phyloP scores from a whole-genome alignment of 169 alveolate genomes.

The Theileria parva region DNA sequence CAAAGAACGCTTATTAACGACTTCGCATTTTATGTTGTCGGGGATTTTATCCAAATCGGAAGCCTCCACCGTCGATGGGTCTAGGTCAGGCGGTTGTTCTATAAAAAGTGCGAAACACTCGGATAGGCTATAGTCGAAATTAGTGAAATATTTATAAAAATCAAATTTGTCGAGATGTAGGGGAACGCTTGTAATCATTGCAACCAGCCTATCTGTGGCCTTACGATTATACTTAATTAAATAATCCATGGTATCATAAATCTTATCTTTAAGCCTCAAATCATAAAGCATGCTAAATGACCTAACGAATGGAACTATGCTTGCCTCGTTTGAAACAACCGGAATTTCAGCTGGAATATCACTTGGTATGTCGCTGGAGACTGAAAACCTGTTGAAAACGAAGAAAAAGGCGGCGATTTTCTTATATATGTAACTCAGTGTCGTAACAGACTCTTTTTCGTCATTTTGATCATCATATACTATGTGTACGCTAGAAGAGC shows the following conservation, averaged over 20 bases:
- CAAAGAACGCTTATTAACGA: conserved; percentile 38
- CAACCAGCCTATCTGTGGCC: conserved; percentile 54
- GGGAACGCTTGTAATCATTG: conserved; percentile 53
- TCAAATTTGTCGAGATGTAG: conserved; percentile 16
- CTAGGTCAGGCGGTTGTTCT: conserved; percentile 20
- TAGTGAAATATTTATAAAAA: conserved; percentile 23
- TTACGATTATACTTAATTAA: conserved; percentile 7
- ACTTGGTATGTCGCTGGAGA: background rate
- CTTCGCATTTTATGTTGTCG: conserved; percentile 44
- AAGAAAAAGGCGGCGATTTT: conserved; percentile 51
- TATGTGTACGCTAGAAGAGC: conserved; percentile 29
- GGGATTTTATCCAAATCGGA: conserved; percentile 12
- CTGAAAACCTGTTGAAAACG: conserved; percentile 45
- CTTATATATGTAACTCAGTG: conserved; percentile 45
- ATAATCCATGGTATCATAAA: conserved; percentile 43
- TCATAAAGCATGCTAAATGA: conserved; percentile 30
- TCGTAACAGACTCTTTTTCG: conserved; percentile 3
- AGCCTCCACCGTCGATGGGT: background rate
- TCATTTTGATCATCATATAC: background rate
- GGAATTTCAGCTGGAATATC: conserved; percentile 1
- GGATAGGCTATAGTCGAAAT: conserved; percentile 16
- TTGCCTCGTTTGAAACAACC: background rate
- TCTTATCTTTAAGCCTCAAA: conserved; percentile 33
- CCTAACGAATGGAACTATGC: conserved; percentile 11
- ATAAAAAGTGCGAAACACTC: conserved; percentile 64